Base-by-base conservation (phyloP, 352 stramenopile genomes). In the Phytophthora palmivora region DNA sequence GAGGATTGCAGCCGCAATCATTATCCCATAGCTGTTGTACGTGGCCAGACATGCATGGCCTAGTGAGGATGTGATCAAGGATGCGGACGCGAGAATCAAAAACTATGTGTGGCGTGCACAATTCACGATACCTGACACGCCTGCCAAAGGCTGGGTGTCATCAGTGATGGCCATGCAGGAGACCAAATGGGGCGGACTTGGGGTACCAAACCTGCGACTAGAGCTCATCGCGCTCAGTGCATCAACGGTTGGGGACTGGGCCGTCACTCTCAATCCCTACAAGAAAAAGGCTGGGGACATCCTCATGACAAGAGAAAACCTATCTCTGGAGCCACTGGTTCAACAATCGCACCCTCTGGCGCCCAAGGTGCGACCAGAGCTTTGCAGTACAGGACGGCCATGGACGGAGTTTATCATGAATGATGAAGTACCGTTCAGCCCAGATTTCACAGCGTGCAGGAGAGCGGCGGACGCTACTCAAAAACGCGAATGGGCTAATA, bases 1-100 rank as follows among this genome's bases (percentile, higher is more conserved):
- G 14, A 1, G 21, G 1, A 51, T 61, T 0, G 42, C 48, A 2
- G 48, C 22, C 1, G 34, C 48, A 1, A 37, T 46, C 8, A 46
- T 56, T 6, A 10, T 56, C 3, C 52, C 42, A 1, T 52, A 61
- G 9, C 8, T 52, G 18, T 33, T 61, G 0, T 61, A 53, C 45
- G 52, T 45, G 4, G 52, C 39, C 1, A 18, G 52, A 19, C 42
- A 61, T 15, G 42, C 42, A 2, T 61, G 21, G 32, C 52, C 52
- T 6, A 38, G 15, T 7, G 4, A 18, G 4, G 2, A 4, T 0
- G 15, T 46, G 0, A 21, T 43, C 4, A 41, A 24, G 34, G 3
- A 9, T 12, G 43, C 34, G 3, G 54, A 55, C 12, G 3, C 1
- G 14, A 18, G 33, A 0, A 41, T 54, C 3, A 10, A 36, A 5